Evolutionary conservation across 1,139 yeast species (phyloP).

Genomic region (Blastobotrys buckinghamii): DNA sequence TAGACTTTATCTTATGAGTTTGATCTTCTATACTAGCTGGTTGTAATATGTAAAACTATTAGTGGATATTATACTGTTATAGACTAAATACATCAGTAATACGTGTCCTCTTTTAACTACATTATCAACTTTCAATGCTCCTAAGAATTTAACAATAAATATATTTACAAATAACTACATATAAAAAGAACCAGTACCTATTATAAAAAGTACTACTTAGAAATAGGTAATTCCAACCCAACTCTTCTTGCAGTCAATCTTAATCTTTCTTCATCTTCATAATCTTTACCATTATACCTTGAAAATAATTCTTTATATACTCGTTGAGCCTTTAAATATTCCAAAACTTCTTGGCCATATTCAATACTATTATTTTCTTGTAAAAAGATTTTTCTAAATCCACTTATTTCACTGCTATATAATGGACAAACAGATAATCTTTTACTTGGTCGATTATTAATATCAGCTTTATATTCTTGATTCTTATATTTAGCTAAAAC

Average conservation of each 20-base stretch:
- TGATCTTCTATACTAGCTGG: too few species aligned
- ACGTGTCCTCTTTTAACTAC: too few species aligned
- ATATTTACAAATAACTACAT: too few species aligned
- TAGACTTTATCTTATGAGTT: too few species aligned
- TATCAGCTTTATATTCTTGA: constrained; percentile 7
- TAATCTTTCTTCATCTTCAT: constrained; percentile 74
- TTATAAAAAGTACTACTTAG: too few species aligned
- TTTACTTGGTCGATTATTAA: constrained; percentile 5
- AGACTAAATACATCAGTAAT: too few species aligned
- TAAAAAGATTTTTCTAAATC: constrained; percentile 20
- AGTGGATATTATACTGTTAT: too few species aligned
- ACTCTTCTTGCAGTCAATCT: constrained; percentile 77
- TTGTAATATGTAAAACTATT: too few species aligned
- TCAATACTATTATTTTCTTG: constrained; percentile 21
- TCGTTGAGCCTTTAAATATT: constrained; percentile 66
- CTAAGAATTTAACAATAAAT: too few species aligned
- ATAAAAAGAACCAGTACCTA: too few species aligned
- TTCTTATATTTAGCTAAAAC: constrained; percentile 25
- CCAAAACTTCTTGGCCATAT: constrained; percentile 45
- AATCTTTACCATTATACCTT: constrained; percentile 74
- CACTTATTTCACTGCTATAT: constrained; percentile 19
- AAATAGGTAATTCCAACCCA: constrained; percentile 58
- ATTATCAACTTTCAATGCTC: too few species aligned
- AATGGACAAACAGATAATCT: constrained; percentile 14
- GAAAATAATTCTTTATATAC: constrained; percentile 72